Conservation (phyloP, 1,284 basidiomycete species). For the Trichosporon coremiiforme region DNA sequence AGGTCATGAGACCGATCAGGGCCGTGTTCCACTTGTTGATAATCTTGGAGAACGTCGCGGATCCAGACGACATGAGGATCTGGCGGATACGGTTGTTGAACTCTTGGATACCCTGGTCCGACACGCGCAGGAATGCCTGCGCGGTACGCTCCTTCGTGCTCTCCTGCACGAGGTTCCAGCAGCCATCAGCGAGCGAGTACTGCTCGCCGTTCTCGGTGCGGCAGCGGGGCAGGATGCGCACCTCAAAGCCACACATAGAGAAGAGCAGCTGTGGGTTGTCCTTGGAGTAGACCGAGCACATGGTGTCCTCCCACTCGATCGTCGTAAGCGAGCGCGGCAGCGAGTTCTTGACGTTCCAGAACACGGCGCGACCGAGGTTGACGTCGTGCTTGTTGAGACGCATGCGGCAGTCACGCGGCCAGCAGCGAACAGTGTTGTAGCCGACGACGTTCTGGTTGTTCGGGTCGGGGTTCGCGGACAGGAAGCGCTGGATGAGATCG, state of each 20-base stretch:
- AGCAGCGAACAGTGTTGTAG: conserved; percentile 99
- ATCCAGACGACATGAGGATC: conserved; percentile 97
- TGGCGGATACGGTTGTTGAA: conserved; percentile 97
- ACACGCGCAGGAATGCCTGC: conserved; percentile 95
- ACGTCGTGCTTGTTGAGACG: conserved; percentile 99
- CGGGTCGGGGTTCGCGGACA: conserved; percentile 95
- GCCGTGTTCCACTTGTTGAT: conserved; percentile 99
- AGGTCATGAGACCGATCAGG: conserved; percentile 92
- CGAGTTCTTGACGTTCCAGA: conserved; percentile 99
- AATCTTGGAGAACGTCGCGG: conserved; percentile 98
- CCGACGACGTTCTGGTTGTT: conserved; percentile 99
- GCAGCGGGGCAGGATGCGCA: conserved; percentile 85
- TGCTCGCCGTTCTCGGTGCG: conserved; percentile 93
- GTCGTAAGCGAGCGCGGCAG: conserved; percentile 94
- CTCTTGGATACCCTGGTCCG: conserved; percentile 92
- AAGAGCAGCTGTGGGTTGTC: conserved; percentile 98
- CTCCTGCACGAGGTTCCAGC: conserved; percentile 96
- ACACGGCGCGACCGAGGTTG: conserved; percentile 95
- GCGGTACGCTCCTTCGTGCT: conserved; percentile 96
- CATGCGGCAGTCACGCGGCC: conserved; percentile 99
- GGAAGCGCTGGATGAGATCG: conserved; percentile 95
- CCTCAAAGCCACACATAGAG: conserved; percentile 97
- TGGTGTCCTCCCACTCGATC: conserved; percentile 98
- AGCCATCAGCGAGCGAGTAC: conserved; percentile 93
- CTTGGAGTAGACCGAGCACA: conserved; percentile 93